Conservation (phyloP, 306 rosid species). For the Vachellia collinsii region DNA sequence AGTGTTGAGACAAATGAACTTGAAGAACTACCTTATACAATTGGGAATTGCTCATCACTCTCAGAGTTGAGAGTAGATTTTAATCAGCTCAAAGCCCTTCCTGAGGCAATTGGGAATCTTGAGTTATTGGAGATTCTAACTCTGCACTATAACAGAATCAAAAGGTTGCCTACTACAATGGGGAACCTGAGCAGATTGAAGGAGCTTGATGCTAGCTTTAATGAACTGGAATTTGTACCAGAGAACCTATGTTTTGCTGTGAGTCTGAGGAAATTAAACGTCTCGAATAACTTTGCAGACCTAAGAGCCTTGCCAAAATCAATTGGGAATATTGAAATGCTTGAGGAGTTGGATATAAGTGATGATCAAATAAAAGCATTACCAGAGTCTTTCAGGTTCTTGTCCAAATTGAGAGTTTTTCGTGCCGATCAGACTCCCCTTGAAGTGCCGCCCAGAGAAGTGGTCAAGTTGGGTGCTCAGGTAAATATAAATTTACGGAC, state of each 20-base stretch:
- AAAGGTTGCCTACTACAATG: conserved; percentile 70
- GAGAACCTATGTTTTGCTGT: conserved; percentile 80
- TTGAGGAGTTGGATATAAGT: conserved; percentile 95
- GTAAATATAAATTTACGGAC: conserved; percentile 42
- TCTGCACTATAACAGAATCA: conserved; percentile 81
- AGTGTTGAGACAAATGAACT: conserved; percentile 75
- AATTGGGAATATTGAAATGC: conserved; percentile 84
- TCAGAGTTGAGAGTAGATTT: conserved; percentile 69
- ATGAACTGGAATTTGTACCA: conserved; percentile 69
- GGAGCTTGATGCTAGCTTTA: conserved; percentile 94
- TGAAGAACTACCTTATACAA: conserved; percentile 77
- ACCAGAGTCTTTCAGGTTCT: conserved; percentile 77
- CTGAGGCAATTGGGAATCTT: conserved; percentile 91
- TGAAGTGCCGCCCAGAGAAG: conserved; percentile 76
- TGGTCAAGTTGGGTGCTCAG: conserved; percentile 80
- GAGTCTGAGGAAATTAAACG: conserved; percentile 62
- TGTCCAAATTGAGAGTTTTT: conserved; percentile 68
- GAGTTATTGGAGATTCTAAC: conserved; percentile 69
- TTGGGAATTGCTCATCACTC: conserved; percentile 73
- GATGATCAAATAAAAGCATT: conserved; percentile 73
- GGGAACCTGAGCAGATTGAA: conserved; percentile 64
- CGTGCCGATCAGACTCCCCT: conserved; percentile 79
- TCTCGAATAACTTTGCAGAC: conserved; percentile 86
- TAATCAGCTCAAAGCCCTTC: conserved; percentile 80
- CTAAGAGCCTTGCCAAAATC: conserved; percentile 79